These are phyloP conservation scores for Aspergillus phoenicis DNA, from an alignment of 2,329 filamentous ascomycete genomes.

Conservation along the genomic window DNA sequence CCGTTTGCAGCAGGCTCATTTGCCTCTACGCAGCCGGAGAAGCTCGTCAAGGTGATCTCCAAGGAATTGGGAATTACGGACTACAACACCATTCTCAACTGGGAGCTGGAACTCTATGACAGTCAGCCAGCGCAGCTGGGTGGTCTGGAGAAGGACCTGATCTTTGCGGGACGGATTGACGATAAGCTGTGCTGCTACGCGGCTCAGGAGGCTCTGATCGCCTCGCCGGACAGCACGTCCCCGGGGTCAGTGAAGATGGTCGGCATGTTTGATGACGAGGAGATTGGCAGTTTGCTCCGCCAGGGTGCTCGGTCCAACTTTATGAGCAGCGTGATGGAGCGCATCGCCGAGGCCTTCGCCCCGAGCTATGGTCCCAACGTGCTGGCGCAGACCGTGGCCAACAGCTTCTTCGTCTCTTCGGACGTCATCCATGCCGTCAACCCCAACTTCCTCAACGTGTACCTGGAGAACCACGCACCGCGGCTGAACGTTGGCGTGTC, in stretches of 20 bases:
- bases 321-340: conserved; percentile 76
- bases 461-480: conserved; percentile 83
- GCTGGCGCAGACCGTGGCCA: conserved; percentile 80
- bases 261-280: conserved; percentile 95
- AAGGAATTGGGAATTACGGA: conserved; percentile 73
- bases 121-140: conserved; percentile 80
- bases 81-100: conserved; percentile 79
- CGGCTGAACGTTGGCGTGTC: conserved; percentile 85
- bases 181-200: conserved; percentile 97
- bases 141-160: conserved; percentile 88
- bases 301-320: conserved; percentile 92
- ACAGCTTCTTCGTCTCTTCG: conserved; percentile 87
- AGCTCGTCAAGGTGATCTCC: conserved; percentile 80
- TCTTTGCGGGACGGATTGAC: conserved; percentile 92
- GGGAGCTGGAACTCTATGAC: conserved; percentile 96
- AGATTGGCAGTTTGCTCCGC: conserved; percentile 87
- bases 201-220: conserved; percentile 79
- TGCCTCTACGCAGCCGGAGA: conserved; percentile 77
- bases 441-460: conserved; percentile 84
- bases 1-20: conserved; percentile 65
- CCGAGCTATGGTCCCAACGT: conserved; percentile 55
- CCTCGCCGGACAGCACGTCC: conserved; percentile 57
- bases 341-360: conserved; percentile 69
- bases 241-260: conserved; percentile 78
- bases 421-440: conserved; percentile 95